phyloP scores from a whole-genome alignment of 1,284 basidiomycete species.

The Tremellales sp. region DNA sequence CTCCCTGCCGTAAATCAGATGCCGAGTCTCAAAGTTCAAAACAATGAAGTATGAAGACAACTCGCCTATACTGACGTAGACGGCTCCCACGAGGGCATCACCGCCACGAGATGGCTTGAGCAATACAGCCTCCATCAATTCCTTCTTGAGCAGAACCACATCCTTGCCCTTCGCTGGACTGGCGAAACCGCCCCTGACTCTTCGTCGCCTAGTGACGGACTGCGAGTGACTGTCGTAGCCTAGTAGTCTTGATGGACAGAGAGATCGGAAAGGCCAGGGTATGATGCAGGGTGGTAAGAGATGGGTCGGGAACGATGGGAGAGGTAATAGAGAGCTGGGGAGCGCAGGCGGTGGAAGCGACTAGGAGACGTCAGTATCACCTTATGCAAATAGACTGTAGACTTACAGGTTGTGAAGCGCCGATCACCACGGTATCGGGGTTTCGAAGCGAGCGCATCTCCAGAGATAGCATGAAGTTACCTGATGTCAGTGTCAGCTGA shows the following conservation, averaged over 20 bases:
- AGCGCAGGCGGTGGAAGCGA: slow-evolving; percentile 41
- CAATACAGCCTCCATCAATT: slow-evolving; percentile 39
- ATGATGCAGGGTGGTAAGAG: slow-evolving; percentile 40
- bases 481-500: slow-evolving; percentile 13
- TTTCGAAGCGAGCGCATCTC: slow-evolving; percentile 33
- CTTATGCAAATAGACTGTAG: neutral
- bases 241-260: slow-evolving; percentile 39
- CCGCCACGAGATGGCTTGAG: slow-evolving; percentile 27
- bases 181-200: slow-evolving; percentile 22
- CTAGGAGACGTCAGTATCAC: slow-evolving; percentile 10
- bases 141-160: slow-evolving; percentile 39
- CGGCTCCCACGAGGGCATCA: slow-evolving; percentile 30
- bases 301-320: slow-evolving; percentile 24
- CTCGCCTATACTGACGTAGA: slow-evolving; percentile 43
- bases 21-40: neutral
- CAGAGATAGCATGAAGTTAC: slow-evolving; percentile 48
- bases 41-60: neutral
- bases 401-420: slow-evolving; percentile 43
- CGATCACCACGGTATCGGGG: slow-evolving; percentile 24
- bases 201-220: slow-evolving; percentile 22
- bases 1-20: slow-evolving; percentile 22
- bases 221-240: slow-evolving; percentile 25
- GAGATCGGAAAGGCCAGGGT: slow-evolving; percentile 40
- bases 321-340: slow-evolving; percentile 15
- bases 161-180: slow-evolving; percentile 32